Base-by-base conservation (phyloP, 805 yeast species). In the Suhomyces xylopsoci region DNA sequence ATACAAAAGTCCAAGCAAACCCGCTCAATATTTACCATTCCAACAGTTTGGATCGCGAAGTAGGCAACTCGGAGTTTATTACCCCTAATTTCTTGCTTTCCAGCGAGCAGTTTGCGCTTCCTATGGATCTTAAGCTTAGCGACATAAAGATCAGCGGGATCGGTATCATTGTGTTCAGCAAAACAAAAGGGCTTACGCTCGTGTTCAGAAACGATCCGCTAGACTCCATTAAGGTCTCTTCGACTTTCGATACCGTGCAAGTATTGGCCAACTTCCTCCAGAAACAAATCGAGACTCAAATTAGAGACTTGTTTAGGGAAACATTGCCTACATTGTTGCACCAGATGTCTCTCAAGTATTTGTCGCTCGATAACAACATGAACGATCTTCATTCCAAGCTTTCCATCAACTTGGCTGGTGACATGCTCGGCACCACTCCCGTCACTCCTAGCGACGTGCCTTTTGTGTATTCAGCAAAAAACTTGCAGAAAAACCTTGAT, bases 171-270 rank as follows among this genome's bases (percentile, higher is more conserved):
- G 97, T 90, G 3, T 90, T 88, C 65, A 82, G 87, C 26, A 85
- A 88, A 61, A 78, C 87, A 3, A 89, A 89, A 62, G 97, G 97
- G 1, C 77, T 90, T 52, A 90, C 97, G 0, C 73, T 90, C 41
- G 97, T 90, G 28, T 90, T 90, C 71, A 81, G 92, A 60, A 90
- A 90, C 67, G 97, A 90, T 67, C 97, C 97, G 0, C 75, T 90
- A 51, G 96, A 90, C 59, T 81, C 85, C 19, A 90, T 90, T 56
- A 84, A 83, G 60, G 96, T 90, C 12, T 82, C 85, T 56, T 88
- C 96, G 5, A 86, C 96, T n/a, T 90, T 90, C 68, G 96, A 90
- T 69, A 82, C 84, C 41, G 87, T 90, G 44, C 87, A 87, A 48
- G 91, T 91, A 1, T 81, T 90, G 60, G 94, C 96, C n/a, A 80